phyloP scores from a whole-genome alignment of 345 rosid species.

The Eucalyptus viminalis region DNA sequence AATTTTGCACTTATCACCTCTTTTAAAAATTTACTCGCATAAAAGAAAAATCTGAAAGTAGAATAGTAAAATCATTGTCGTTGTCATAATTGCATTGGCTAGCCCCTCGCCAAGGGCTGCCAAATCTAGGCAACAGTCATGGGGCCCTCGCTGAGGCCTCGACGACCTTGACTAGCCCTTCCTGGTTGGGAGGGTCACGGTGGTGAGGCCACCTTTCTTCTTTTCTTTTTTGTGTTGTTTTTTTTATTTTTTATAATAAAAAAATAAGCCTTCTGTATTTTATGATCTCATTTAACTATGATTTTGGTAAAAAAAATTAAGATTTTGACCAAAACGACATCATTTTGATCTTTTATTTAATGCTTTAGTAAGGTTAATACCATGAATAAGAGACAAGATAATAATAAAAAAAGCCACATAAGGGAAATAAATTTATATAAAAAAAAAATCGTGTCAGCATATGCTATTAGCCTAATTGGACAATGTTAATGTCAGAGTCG shows the following conservation, averaged over 20 bases:
- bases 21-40: not conserved
- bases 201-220: not conserved
- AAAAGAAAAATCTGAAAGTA: not conserved
- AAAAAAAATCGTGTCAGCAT: accelerated
- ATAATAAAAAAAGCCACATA: too few species aligned
- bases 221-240: not conserved
- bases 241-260: not conserved
- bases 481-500: too few species aligned
- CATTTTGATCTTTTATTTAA: not conserved
- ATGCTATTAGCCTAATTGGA: not conserved
- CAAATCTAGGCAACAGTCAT: accelerated
- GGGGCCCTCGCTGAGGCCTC: not conserved
- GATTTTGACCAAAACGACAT: not conserved
- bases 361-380: not conserved
- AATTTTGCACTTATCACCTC: not conserved
- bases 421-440: too few species aligned
- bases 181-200: accelerated
- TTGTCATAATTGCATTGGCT: not conserved
- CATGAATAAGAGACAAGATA: not conserved
- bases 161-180: accelerated
- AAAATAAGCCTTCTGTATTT: not conserved
- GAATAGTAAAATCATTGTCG: not conserved
- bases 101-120: not conserved
- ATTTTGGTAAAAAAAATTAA: not conserved
- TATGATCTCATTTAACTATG: not conserved